phyloP scores from a whole-genome alignment of 345 rosid species.

The Balakata baccata region DNA sequence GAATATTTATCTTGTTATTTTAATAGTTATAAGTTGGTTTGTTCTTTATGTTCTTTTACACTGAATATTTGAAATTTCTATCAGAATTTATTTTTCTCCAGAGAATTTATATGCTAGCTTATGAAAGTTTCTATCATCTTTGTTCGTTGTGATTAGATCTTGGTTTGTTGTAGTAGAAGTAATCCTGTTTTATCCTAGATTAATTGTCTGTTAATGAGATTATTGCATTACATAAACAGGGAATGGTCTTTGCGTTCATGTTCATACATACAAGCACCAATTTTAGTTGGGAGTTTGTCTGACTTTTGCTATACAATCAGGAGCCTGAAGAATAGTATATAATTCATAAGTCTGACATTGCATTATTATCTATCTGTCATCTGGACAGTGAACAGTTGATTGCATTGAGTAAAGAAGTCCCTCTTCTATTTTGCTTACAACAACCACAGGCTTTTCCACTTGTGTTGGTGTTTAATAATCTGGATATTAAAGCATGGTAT shows the following conservation, averaged over 20 bases:
- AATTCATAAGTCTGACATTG: background rate
- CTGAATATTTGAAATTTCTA: background rate
- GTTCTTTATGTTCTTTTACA: background rate
- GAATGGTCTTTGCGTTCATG: no score
- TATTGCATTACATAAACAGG: no score
- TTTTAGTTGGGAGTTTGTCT: no score
- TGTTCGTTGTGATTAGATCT: background rate
- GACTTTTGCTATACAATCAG: no score
- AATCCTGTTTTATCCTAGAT: background rate
- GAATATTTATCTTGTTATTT: background rate
- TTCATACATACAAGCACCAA: no score
- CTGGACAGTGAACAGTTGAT: no score
- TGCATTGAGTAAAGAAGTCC: background rate
- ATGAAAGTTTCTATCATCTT: background rate
- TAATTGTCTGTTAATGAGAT: background rate
- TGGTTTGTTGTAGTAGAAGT: background rate
- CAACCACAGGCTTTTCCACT: background rate
- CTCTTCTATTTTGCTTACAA: background rate
- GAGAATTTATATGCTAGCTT: background rate
- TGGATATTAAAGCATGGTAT: conserved; percentile 3
- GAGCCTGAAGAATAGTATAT: background rate
- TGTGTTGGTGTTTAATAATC: background rate
- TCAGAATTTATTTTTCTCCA: no score
- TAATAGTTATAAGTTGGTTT: background rate
- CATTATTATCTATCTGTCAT: background rate